Evolutionary conservation across 75 land plant genomes (phyloP), one percentile per base, ranked within the genome.

Genomic region (Picea glauca): DNA sequence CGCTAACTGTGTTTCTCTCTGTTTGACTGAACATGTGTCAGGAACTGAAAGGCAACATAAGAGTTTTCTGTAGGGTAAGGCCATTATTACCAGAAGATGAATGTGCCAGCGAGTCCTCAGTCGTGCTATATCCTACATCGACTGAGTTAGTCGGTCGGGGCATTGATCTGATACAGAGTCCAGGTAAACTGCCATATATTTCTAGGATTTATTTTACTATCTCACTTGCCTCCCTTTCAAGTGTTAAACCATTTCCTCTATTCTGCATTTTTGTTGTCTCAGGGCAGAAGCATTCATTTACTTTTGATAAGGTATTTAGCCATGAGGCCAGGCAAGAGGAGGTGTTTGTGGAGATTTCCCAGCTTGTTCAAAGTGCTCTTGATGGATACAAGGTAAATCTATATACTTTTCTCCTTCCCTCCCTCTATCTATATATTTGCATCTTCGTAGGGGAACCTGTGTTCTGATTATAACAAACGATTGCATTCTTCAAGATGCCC

Each of bases 311-410:
- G 81, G 94, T 94, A 3, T 94, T 96, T 73, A 85, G 84, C 60
- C 99, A 90, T 60, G 95, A 90, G 14, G 86, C 87, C 5, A 81
- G 86, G 54, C 99, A 96, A 84, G 83, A 86, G 68, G 95, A 90
- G 54, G 98, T 92, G 0, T 96, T 96, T 86, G 90, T 85, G 13
- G 99, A 96, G 58, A 94, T 96, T 32, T 96, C 99, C 0, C 95
- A 96, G 84, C 84, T 96, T 50, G 98, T 96, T 56, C 99, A 96
- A 60, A 96, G 99, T 83, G 98, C 98, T 21, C 88, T 96, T 33
- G 99, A 96, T 87, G 99, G 99, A 17, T 96, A 96, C 80, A 96
- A 96, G 98, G 99, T 94, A 58, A 78, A 43, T 66, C 21, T 38
- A 38, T 33, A 77, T 40, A 2, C 15, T 62, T 58, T 23, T 13